phyloP scores from a whole-genome alignment of 805 yeast species.

The Torulaspora franciscae region DNA sequence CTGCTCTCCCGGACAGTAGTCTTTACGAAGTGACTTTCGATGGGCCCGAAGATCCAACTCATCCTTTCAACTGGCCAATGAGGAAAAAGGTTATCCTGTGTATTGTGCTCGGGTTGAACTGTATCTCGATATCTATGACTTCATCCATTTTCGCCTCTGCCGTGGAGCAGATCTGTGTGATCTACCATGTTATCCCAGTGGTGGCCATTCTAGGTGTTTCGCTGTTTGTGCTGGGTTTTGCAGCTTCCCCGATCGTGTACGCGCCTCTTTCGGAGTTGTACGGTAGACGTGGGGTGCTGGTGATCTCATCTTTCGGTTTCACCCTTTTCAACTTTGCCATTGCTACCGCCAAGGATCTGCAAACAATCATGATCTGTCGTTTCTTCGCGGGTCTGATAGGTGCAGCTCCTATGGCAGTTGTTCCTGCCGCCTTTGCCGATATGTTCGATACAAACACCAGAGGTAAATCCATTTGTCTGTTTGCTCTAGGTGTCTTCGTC shows the following conservation, averaged over 20 bases:
- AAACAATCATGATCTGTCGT: constrained; percentile 70
- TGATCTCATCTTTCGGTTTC: constrained; percentile 53
- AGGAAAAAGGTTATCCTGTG: constrained; percentile 44
- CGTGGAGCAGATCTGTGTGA: constrained; percentile 42
- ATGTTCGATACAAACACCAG: constrained; percentile 60
- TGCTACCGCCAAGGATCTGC: constrained; percentile 74
- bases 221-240: constrained; percentile 86
- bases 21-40: constrained; percentile 65
- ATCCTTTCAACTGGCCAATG: constrained; percentile 74
- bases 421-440: constrained; percentile 84
- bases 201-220: constrained; percentile 76
- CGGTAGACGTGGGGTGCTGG: constrained; percentile 61
- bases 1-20: constrained; percentile 49
- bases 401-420: constrained; percentile 80
- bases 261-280: constrained; percentile 80
- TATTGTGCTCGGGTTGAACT: constrained; percentile 43
- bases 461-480: constrained; percentile 71
- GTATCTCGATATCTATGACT: constrained; percentile 61
- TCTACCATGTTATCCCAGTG: constrained; percentile 57
- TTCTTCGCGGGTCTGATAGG: constrained; percentile 79
- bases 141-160: constrained; percentile 79
- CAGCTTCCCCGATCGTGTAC: constrained; percentile 87
- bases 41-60: constrained; percentile 73
- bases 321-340: constrained; percentile 62
- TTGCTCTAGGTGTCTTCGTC: constrained; percentile 65